These are phyloP conservation scores for Cercospora beticola DNA, from an alignment of 2,329 filamentous ascomycete species.

Conservation along the genomic window DNA sequence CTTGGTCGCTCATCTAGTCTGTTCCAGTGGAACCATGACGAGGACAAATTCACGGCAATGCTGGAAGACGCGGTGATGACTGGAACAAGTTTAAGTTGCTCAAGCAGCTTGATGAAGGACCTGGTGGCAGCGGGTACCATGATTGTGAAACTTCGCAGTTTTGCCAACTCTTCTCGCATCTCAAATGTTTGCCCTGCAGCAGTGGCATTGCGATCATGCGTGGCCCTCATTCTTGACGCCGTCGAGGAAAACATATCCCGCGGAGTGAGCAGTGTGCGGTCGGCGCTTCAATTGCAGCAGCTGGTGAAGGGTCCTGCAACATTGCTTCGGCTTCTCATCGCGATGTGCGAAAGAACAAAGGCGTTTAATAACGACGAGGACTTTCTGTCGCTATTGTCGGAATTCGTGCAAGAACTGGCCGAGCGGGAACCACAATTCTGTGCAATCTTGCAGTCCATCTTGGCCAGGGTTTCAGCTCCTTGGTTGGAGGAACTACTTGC, in stretches of 20 bases:
- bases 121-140: slow-evolving; percentile 42
- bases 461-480: slow-evolving; percentile 29
- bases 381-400: slow-evolving; percentile 29
- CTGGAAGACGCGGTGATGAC: slow-evolving; percentile 50
- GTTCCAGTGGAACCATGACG: slow-evolving; percentile 60
- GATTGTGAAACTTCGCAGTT: slow-evolving; percentile 25
- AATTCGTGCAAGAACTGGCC: slow-evolving; percentile 20
- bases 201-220: slow-evolving; percentile 45
- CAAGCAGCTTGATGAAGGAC: slow-evolving; percentile 54
- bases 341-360: slow-evolving; percentile 12
- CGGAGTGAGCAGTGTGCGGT: slow-evolving; percentile 32
- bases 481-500: slow-evolving; percentile 30
- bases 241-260: slow-evolving; percentile 43
- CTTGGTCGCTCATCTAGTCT: slow-evolving; percentile 71
- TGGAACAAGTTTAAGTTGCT: slow-evolving; percentile 50
- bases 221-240: slow-evolving; percentile 42
- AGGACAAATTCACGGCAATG: slow-evolving; percentile 53
- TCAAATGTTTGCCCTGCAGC: slow-evolving; percentile 37
- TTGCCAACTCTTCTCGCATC: slow-evolving; percentile 12
- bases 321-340: slow-evolving; percentile 25
- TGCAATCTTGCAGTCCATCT: slow-evolving; percentile 21
- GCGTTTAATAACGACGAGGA: slow-evolving; percentile 24
- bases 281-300: slow-evolving; percentile 44
- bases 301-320: slow-evolving; percentile 43
- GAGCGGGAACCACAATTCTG: slow-evolving; percentile 21